Base-by-base conservation (phyloP, 768 basidiomycete species). In the Symmetrospora coprosmae region DNA sequence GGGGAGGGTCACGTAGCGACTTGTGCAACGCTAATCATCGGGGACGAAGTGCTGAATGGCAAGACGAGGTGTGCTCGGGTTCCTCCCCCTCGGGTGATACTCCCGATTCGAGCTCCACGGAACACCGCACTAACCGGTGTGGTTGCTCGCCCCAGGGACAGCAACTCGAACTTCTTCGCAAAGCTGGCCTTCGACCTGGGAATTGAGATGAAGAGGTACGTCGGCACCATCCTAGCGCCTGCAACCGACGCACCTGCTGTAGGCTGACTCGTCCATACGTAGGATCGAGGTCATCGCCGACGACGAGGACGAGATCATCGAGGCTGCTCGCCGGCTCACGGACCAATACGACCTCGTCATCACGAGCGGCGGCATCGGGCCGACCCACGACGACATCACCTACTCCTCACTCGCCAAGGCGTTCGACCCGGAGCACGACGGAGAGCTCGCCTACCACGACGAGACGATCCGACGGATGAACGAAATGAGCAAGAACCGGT, bases 311-410 rank as follows among this genome's bases (percentile, higher is more conserved):
- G 86, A 94, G 72, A 94, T 92, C 62, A 76, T 86, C 60, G 87
- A 92, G 69, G 89, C 91, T 5, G 87, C 86, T 34, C 76, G 80
- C 62, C 77, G 88, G 19, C 81, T 97, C 79, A 83, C 84, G 37
- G 73, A 77, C 35, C 79, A 78, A 45, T 91, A 89, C 71, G 91
- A 94, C 71, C 82, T 90, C 66, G 89, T 94, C 28, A 78, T 96
- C 52, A 91, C 87, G 0, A 83, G 82, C 13, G 90, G 91, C 1
- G 90, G 91, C 0, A 88, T 94, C 55, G 88, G 88, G 0, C 86
- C 87, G 2, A 91, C 87, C 13, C 87, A 89, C 68, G 87, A 87
- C 68, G 86, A 86, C 85, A 64, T 58, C 78, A 71, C 17, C 2
- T n/a, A 30, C 35, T 53, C 37, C 19, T 49, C 37, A 45, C 80